These are phyloP conservation scores for Paecilomyces variotii DNA, from an alignment of 2,329 filamentous ascomycete genomes.

Conservation along the genomic window DNA sequence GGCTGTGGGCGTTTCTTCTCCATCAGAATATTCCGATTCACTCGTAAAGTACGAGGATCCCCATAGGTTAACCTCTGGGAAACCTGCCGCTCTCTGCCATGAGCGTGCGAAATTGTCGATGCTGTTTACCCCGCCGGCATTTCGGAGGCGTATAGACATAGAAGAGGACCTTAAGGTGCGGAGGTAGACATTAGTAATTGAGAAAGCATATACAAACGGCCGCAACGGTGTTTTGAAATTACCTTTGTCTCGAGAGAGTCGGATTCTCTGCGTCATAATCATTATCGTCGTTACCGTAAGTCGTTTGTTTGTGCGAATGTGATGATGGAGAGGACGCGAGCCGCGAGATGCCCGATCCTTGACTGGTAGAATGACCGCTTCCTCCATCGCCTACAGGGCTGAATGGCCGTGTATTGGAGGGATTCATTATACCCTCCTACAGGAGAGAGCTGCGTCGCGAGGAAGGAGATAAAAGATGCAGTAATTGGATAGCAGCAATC, in stretches of 20 bases:
- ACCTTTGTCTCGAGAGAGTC: conserved; percentile 16
- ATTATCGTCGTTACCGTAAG: conserved; percentile 1
- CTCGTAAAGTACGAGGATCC: conserved; percentile 64
- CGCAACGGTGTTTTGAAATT: background rate
- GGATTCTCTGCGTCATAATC: conserved; percentile 6
- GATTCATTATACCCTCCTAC: background rate
- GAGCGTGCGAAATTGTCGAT: conserved; percentile 88
- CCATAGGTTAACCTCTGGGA: conserved; percentile 78
- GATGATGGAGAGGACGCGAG: conserved; percentile 5
- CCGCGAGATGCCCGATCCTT: conserved; percentile 6
- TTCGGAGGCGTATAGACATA: conserved; percentile 43
- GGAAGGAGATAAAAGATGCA: background rate
- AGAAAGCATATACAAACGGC: background rate
- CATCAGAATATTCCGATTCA: conserved; percentile 40
- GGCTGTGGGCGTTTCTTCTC: conserved; percentile 12
- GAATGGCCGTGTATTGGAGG: background rate
- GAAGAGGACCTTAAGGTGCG: conserved; percentile 23
- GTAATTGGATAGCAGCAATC: background rate
- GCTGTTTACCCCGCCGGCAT: conserved; percentile 86
- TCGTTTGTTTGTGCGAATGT: background rate
- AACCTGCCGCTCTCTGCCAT: conserved; percentile 83
- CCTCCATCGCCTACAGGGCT: conserved; percentile 1
- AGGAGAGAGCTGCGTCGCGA: background rate
- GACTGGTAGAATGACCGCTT: conserved; percentile 6
- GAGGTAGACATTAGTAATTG: background rate